Evolutionary conservation across 352 stramenopile genomes (phyloP), one percentile per base, ranked within the genome.

Genomic region (Globisporangium abappressorium): DNA sequence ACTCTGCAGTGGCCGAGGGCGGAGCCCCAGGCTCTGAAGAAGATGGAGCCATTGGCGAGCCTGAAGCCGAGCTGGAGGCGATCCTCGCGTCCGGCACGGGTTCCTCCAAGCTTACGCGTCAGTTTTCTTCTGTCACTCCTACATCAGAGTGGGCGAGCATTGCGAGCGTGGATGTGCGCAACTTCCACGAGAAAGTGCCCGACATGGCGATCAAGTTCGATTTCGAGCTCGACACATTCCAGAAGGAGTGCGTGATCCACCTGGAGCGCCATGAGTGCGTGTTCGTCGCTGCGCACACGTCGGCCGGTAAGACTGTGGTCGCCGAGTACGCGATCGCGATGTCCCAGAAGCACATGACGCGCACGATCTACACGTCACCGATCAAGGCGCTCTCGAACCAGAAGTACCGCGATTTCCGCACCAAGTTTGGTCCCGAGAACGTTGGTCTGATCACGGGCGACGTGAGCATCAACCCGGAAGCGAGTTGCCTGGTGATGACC

Each of bases 311-410:
- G 82, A 99, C 98, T 2, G 97, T 99, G 5, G 84, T 98, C 9
- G 97, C 97, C n/a, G 97, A 99, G 71, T 99, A 99, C 75, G 97
- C 97, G 18, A 98, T 99, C 70, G 97, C 95, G 0, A 90, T 98
- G 79, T 94, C 92, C 2, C 82, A 97, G 66, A 92, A 94, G 66
- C 84, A 95, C 75, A 93, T 93, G 78, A 93, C 83, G 28, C 83
- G 96, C 49, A 96, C 87, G 36, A 97, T 99, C 63, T 99, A 99
- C 81, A 99, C 98, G 26, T 98, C 93, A 41, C 97, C 98, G 0
- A 99, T 99, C 70, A 99, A 99, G 74, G 97, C 97, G 43, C 77
- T 99, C 41, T 98, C 87, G 20, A 99, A 99, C 76, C 97, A 99
- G 77, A 99, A 99, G 82, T 99, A 99, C 79, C 87, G 97, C 43